Evolutionary conservation across 1,139 yeast species (phyloP).

Genomic region (Hyphopichia buzzinii): DNA sequence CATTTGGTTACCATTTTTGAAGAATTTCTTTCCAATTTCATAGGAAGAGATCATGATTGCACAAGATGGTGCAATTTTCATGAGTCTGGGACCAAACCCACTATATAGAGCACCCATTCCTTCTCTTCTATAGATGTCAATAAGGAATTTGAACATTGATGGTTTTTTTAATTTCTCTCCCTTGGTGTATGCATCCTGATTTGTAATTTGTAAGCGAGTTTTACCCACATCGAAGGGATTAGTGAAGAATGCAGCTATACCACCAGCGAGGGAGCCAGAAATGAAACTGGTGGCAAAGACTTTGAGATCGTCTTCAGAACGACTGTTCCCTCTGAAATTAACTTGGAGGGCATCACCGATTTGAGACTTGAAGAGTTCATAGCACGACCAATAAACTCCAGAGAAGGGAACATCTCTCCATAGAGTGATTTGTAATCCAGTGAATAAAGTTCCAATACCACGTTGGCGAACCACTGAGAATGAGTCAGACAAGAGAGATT

Average conservation of each 20-base stretch:
- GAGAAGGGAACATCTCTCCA: constrained; percentile 99
- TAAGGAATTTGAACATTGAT: constrained; percentile 66
- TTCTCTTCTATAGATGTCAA: constrained; percentile 62
- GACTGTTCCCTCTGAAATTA: constrained; percentile 17
- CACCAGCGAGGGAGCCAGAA: constrained; percentile 83
- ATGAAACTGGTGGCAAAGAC: constrained; percentile 73
- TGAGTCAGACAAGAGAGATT: constrained; percentile 57
- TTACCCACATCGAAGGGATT: constrained; percentile 98
- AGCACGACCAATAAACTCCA: constrained; percentile 91
- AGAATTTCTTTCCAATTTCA: constrained; percentile 78
- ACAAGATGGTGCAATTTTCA: constrained; percentile 95
- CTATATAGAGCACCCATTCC: constrained; percentile 78
- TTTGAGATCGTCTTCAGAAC: constrained; percentile 38
- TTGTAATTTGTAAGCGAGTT: constrained; percentile 78
- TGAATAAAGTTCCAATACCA: constrained; percentile 71
- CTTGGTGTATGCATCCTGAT: constrained; percentile 16
- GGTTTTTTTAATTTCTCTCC: constrained; percentile 21
- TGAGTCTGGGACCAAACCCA: constrained; percentile 80
- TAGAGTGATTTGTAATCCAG: constrained; percentile 81
- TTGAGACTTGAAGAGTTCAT: constrained; percentile 48
- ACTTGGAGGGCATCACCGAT: constrained; percentile 23
- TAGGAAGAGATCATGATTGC: constrained; percentile 98
- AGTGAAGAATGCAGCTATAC: constrained; percentile 80
- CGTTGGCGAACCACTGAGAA: constrained; percentile 47
- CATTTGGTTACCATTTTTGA: constrained; percentile 26